phyloP scores from a whole-genome alignment of 179 eudicot species.

The Silene noctiflora region DNA sequence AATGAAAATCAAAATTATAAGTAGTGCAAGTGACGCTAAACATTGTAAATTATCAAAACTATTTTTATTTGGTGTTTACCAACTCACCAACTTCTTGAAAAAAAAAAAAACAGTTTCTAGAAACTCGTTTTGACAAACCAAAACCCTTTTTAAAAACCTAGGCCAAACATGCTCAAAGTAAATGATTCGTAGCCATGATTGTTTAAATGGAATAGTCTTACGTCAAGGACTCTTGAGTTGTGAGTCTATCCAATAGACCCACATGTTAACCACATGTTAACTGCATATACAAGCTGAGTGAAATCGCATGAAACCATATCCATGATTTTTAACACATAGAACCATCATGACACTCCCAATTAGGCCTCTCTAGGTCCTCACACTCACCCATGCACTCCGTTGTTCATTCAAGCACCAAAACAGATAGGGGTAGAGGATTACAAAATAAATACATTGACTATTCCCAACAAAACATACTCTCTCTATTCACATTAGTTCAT shows the following conservation, averaged over 20 bases:
- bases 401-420: too few species aligned
- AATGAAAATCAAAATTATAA: too few species aligned
- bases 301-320: neutral
- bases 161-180: neutral
- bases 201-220: neutral
- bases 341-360: neutral
- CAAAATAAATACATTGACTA: neutral
- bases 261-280: too few species aligned
- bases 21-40: too few species aligned
- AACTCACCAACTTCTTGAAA: too few species aligned
- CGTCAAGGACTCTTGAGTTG: neutral
- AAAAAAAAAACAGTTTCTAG: too few species aligned
- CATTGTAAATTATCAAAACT: too few species aligned
- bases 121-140: too few species aligned
- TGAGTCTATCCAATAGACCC: too few species aligned
- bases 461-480: neutral
- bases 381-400: neutral
- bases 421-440: neutral
- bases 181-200: neutral
- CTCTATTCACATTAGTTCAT: neutral
- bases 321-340: neutral
- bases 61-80: too few species aligned
- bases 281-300: neutral
- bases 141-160: too few species aligned
- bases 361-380: neutral